Conservation (phyloP, 345 rosid species). For the Trapa bicornis region DNA sequence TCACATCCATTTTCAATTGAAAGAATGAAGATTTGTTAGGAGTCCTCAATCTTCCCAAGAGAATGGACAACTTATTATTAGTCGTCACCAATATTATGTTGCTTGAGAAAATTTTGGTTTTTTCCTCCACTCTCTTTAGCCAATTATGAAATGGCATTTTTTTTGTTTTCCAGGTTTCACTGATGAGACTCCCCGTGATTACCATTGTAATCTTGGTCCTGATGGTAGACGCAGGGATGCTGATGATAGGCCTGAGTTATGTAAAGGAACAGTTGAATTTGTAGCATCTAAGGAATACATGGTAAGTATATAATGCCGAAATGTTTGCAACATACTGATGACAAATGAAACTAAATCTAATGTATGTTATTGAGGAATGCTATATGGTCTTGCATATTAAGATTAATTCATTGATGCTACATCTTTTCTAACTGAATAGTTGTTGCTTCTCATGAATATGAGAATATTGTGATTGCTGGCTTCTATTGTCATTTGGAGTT, state of each 20-base stretch:
- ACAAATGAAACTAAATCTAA: not conserved
- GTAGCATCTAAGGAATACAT: conserved; percentile 84
- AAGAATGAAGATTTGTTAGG: not conserved
- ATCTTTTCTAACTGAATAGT: not conserved
- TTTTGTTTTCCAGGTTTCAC: conserved; percentile 47
- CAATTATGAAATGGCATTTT: not conserved
- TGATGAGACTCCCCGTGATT: conserved; percentile 76
- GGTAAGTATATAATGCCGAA: conserved; percentile 31
- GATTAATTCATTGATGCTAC: not conserved
- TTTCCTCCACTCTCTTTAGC: not conserved
- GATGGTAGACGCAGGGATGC: conserved; percentile 94
- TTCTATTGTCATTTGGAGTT: not conserved
- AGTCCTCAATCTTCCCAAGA: not conserved
- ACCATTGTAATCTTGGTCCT: conserved; percentile 81
- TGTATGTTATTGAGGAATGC: not conserved
- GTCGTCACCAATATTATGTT: not conserved
- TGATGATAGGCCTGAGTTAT: conserved; percentile 91
- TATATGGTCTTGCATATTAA: not conserved
- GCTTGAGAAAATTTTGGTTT: not conserved
- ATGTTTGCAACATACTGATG: not conserved
- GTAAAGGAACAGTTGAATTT: conserved; percentile 91
- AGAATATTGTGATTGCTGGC: not conserved
- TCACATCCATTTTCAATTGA: not conserved
- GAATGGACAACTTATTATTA: not conserved
- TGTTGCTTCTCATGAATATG: not conserved